Percentiles rank a stretch among this genome's conserved stretches.
Conservation (phyloP, 129 eudicot genomes). For the Arctium lappa region DNA sequence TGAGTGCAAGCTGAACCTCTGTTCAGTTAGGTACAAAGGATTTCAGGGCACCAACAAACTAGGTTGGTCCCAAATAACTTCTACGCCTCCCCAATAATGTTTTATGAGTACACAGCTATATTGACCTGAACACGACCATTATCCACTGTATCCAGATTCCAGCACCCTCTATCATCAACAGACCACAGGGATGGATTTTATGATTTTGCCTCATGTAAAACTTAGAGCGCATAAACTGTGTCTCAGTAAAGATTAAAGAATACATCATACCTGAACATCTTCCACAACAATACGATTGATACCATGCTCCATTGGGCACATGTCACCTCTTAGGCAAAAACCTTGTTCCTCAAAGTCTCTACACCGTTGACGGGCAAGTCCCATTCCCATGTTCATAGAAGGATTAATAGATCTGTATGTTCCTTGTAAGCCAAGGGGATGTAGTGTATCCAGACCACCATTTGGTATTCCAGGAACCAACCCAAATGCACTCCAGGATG, state of each 20-base stretch:
- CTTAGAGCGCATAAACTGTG: background rate
- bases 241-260: background rate
- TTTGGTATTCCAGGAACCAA: conserved; percentile 75
- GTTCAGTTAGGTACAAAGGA: background rate
- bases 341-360: conserved; percentile 99
- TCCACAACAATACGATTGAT: conserved; percentile 90
- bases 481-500: conserved; percentile 81
- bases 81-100: background rate
- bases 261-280: conserved; percentile 87
- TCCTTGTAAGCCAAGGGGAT: conserved; percentile 73
- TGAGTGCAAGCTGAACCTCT: background rate
- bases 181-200: background rate
- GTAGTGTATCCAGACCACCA: conserved; percentile 74
- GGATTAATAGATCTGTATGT: conserved; percentile 64
- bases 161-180: background rate
- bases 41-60: background rate
- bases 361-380: conserved; percentile 80
- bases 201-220: background rate
- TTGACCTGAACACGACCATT: background rate
- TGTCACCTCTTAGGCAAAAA: conserved; percentile 96
- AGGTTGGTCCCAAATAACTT: background rate
- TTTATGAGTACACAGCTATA: background rate
- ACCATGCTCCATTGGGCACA: conserved; percentile 99
- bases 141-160: background rate
- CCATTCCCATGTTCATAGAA: conserved; percentile 66